These are phyloP conservation scores for Colletotrichum sp. DNA, from an alignment of 2,329 filamentous ascomycete genomes.

Conservation along the genomic window DNA sequence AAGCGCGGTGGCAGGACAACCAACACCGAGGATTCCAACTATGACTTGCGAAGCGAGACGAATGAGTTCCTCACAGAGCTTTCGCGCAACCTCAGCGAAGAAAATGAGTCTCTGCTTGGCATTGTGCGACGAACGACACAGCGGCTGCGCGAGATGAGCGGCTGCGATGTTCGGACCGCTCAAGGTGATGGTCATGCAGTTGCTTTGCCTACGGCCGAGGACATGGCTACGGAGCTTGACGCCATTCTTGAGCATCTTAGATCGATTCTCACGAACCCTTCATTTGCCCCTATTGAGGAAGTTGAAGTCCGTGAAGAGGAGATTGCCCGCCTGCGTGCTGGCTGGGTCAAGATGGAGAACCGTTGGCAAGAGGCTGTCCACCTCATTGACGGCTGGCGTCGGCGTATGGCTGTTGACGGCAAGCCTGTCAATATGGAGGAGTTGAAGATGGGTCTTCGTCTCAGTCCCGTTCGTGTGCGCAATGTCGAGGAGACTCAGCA, in stretches of 20 bases:
- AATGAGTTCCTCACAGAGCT: conserved; percentile 89
- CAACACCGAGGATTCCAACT: conserved; percentile 53
- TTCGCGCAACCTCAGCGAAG: conserved; percentile 83
- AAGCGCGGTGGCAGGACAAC: conserved; percentile 23
- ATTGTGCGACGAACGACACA: conserved; percentile 75
- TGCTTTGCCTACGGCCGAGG: conserved; percentile 52
- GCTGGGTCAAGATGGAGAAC: conserved; percentile 92
- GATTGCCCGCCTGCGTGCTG: conserved; percentile 80
- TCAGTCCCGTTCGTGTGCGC: conserved; percentile 63
- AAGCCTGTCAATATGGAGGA: conserved; percentile 73
- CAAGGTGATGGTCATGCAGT: conserved; percentile 33
- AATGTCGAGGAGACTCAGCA: conserved; percentile 54
- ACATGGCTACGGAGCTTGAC: conserved; percentile 78
- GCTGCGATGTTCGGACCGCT: conserved; percentile 42
- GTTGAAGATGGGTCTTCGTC: conserved; percentile 69
- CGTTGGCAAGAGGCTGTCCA: conserved; percentile 89
- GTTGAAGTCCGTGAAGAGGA: conserved; percentile 92
- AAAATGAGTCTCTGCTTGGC: conserved; percentile 83
- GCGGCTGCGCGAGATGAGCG: conserved; percentile 74
- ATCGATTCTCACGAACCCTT: conserved; percentile 88
- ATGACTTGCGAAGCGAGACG: conserved; percentile 83
- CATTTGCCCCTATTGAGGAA: conserved; percentile 94
- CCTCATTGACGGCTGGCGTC: conserved; percentile 92
- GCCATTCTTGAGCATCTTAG: conserved; percentile 80
- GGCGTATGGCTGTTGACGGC: conserved; percentile 75